Base-by-base conservation (phyloP, 2,329 filamentous ascomycete species). In the Ambrosiella cleistominuta region DNA sequence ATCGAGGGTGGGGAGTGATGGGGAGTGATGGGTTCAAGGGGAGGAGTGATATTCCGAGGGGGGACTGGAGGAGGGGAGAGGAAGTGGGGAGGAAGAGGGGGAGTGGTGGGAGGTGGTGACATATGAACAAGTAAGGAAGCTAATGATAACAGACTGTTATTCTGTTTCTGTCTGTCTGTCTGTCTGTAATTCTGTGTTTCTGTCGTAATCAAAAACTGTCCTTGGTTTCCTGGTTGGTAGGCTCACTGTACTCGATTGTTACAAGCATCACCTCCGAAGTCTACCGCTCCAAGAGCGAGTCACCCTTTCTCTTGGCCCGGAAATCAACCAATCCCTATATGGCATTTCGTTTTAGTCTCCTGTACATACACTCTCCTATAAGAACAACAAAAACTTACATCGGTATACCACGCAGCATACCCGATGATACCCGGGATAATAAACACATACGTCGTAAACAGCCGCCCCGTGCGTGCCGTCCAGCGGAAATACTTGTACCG, bases 401-500 rank as follows among this genome's bases (percentile, higher is more conserved):
- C 91, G 62, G 84, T 90, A 67, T 80, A 81, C 69, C 86, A 94
- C 60, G 81, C 88, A 59, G 87, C 67, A 67, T 83, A 82, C 52
- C 82, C 82, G 9, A 95, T 65, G 59, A 86, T 74, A 45, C 73
- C 70, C 7, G 93, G 93, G 49, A 96, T 79, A 57, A 83, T 73
- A 39, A 82, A 73, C 60, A 85, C 78, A 71, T 91, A 96, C 63
- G 84, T 75, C 68, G 96, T 81, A 3, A 84, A 83, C 66, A 96
- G 71, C 73, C 80, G 82, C 37, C 88, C 88, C 51, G 88, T 95
- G 66, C 86, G 79, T 56, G 82, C 79, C 40, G 86, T 97, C 88
- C 88, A 97, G 71, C 88, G 81, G 80, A 97, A 98, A 80, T 88
- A 95, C 74, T 88, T 88, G 80, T 90, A 85, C 64, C 93, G 85